Evolutionary conservation across 1,139 yeast species (phyloP).

Genomic region (Maudiozyma humilis): DNA sequence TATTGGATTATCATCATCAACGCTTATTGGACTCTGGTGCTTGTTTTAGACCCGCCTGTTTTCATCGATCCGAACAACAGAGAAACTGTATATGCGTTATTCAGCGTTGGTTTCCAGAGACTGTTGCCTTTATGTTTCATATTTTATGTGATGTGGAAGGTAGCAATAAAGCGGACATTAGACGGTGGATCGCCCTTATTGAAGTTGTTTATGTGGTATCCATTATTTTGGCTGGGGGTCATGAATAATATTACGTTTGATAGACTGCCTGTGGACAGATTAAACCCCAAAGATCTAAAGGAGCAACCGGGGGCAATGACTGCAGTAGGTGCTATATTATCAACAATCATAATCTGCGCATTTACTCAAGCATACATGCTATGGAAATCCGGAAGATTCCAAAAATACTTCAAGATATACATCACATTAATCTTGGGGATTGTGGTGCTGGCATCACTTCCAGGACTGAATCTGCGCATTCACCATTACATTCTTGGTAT

Average conservation of each 20-base stretch:
- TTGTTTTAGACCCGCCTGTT: conserved; percentile 80
- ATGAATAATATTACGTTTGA: conserved; percentile 85
- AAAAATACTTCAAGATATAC: conserved; percentile 48
- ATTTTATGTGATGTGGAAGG: conserved; percentile 63
- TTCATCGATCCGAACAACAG: conserved; percentile 46
- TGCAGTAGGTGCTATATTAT: conserved; percentile 48
- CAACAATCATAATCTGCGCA: conserved; percentile 45
- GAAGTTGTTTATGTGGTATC: conserved; percentile 62
- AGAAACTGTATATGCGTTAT: conserved; percentile 48
- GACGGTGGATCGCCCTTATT: conserved; percentile 41
- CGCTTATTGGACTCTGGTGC: conserved; percentile 82
- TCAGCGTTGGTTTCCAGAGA: conserved; percentile 67
- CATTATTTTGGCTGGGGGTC: conserved; percentile 77
- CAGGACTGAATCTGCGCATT: conserved; percentile 67
- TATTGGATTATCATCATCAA: conserved; percentile 55
- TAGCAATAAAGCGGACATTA: conserved; percentile 38
- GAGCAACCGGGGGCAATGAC: conserved; percentile 70
- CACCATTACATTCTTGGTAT: conserved; percentile 87
- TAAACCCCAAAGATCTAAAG: conserved; percentile 60
- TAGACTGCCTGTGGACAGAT: conserved; percentile 75
- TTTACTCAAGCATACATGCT: conserved; percentile 67
- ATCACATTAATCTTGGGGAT: conserved; percentile 40
- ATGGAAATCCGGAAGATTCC: conserved; percentile 73
- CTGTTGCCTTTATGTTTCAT: conserved; percentile 69
- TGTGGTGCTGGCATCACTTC: conserved; percentile 42